A percentile compares a stretch with the other conserved stretches of the same genome.
Conservation (phyloP, 2,329 filamentous ascomycete species). For the Sporothrix brunneoviolacea region DNA sequence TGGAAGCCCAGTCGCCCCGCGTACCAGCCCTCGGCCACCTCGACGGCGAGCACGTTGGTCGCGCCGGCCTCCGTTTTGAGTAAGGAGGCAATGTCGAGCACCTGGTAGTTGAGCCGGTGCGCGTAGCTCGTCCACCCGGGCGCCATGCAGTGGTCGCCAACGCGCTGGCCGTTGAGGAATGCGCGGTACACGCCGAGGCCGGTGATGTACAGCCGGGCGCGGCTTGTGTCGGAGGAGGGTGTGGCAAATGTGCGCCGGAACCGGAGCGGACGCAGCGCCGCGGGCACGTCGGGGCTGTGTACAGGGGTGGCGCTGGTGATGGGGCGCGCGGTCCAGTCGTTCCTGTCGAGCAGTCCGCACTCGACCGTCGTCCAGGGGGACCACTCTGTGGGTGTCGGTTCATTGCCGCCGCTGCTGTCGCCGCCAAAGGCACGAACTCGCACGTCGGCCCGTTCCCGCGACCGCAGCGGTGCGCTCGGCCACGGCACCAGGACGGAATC, state of each 20-base stretch:
- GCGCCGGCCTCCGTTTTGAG: slow-evolving; percentile 22
- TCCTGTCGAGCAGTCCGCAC: no score
- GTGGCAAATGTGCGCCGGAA: no score
- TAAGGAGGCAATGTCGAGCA: slow-evolving; percentile 33
- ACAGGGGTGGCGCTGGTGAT: no score
- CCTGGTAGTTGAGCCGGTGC: slow-evolving; percentile 34
- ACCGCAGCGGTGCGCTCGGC: slow-evolving; percentile 21
- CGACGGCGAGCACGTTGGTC: slow-evolving; percentile 26
- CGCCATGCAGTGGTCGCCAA: slow-evolving; percentile 27
- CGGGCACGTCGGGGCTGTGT: no score
- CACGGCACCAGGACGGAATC: slow-evolving; percentile 30
- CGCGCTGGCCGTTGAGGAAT: slow-evolving; percentile 28
- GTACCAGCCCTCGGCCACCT: slow-evolving; percentile 42
- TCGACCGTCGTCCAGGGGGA: no score
- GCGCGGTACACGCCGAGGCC: slow-evolving; percentile 29
- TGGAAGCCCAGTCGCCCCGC: slow-evolving; percentile 26
- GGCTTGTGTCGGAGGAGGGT: background rate
- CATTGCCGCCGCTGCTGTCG: no score
- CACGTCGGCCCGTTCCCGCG: slow-evolving; percentile 12
- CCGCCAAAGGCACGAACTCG: no score
- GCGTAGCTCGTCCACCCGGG: slow-evolving; percentile 38
- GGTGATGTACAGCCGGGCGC: slow-evolving; percentile 30
- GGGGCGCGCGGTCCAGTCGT: no score
- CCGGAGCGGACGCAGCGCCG: no score
- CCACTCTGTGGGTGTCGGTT: no score